Conservation (phyloP, 2,329 filamentous ascomycete genomes). For the Madurella mycetomatis region DNA sequence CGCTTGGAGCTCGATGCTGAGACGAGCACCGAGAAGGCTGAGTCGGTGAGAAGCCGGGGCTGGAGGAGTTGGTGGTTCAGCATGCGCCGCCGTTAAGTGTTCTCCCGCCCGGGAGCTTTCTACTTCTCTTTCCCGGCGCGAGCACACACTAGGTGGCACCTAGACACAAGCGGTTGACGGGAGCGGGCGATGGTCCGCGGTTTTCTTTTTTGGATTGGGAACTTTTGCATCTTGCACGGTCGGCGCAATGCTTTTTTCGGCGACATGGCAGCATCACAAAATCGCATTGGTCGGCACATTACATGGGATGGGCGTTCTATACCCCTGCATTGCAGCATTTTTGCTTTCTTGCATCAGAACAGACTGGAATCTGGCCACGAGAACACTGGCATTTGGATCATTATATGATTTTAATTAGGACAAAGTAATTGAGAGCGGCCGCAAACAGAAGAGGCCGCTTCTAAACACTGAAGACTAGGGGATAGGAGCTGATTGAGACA, state of each 20-base stretch:
- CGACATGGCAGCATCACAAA: constrained; percentile 10
- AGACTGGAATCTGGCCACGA: constrained; percentile 8
- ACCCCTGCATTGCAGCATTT: constrained; percentile 14
- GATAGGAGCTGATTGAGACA: not conserved
- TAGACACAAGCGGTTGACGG: not conserved
- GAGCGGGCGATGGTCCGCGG: not conserved
- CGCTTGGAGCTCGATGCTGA: constrained; percentile 53
- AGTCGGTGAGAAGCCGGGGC: constrained; percentile 8
- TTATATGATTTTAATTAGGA: constrained; percentile 1
- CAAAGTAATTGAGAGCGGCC: not conserved
- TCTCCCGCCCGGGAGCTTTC: not conserved
- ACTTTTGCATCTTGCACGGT: constrained; percentile 11
- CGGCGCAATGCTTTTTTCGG: constrained; percentile 10
- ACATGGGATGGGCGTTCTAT: constrained; percentile 22
- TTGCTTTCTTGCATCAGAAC: constrained; percentile 2
- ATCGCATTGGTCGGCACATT: constrained; percentile 4
- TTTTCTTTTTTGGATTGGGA: not conserved
- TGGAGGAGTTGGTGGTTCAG: constrained; percentile 25
- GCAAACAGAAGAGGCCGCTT: not conserved
- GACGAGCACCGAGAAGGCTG: constrained; percentile 24
- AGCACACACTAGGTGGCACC: not conserved
- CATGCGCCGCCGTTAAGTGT: constrained; percentile 14
- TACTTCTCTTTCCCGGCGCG: not conserved
- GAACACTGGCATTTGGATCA: not conserved
- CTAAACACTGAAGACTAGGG: not conserved